Conservation (phyloP, 371 early-diverging fungal species). For the Mortierella sp. region DNA sequence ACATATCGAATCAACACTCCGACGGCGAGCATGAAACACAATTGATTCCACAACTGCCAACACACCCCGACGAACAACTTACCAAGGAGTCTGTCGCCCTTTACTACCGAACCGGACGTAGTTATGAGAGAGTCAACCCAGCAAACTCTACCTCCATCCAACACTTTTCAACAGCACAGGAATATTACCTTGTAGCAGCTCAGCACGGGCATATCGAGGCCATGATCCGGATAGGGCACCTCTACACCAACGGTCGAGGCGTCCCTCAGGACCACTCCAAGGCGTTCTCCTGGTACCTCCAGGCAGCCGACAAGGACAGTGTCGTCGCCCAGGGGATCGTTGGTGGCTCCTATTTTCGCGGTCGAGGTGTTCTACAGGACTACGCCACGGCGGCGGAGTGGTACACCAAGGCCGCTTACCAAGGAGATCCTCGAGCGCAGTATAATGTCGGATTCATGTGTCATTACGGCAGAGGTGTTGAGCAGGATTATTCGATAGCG, state of each 20-base stretch:
- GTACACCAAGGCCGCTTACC: not conserved
- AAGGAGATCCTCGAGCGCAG: not conserved
- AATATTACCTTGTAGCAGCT: conserved; percentile 53
- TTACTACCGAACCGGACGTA: not conserved
- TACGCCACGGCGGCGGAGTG: not conserved
- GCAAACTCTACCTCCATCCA: not conserved
- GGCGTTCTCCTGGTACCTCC: conserved; percentile 4
- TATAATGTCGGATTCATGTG: not conserved
- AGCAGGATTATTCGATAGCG: not conserved
- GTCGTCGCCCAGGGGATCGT: not conserved
- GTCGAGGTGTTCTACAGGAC: not conserved
- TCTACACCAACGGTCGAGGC: not conserved
- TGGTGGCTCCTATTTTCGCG: not conserved
- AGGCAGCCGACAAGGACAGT: conserved; percentile 60
- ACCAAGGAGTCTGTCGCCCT: not conserved
- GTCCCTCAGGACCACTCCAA: conserved; percentile 2
- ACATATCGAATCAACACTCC: not conserved
- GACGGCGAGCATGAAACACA: not conserved
- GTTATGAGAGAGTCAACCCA: not conserved
- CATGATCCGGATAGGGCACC: not conserved
- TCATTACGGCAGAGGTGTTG: not conserved
- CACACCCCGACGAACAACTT: not conserved
- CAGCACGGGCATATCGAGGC: conserved; percentile 62
- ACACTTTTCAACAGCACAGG: not conserved
- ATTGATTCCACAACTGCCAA: not conserved